phyloP scores from a whole-genome alignment of 2,329 filamentous ascomycete genomes.

The Colletotrichum truncatum region DNA sequence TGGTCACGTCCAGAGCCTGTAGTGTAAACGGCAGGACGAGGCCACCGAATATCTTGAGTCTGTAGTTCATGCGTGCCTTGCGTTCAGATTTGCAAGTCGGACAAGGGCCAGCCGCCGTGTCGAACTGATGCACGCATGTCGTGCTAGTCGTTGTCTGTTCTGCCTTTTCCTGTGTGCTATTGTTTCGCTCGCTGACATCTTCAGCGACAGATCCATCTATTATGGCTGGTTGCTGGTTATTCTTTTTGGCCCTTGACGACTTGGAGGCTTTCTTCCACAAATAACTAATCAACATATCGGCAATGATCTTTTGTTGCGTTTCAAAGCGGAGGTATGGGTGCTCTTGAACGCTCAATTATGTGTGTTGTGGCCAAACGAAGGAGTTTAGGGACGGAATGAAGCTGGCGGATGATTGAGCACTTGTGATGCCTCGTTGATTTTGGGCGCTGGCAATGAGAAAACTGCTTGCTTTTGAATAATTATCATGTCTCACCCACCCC shows the following conservation, averaged over 20 bases:
- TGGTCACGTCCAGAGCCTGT: constrained; percentile 71
- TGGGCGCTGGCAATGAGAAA: neutral
- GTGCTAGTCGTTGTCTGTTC: neutral
- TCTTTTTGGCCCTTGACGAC: neutral
- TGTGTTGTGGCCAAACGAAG: no score
- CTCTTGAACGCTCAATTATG: no score
- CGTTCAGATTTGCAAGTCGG: constrained; percentile 44
- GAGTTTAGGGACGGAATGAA: no score
- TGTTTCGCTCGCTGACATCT: neutral
- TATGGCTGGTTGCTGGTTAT: neutral
- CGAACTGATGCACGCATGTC: constrained; percentile 9
- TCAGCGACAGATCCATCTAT: neutral
- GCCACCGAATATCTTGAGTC: constrained; percentile 68
- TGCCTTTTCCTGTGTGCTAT: neutral
- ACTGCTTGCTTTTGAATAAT: neutral
- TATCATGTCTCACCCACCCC: neutral
- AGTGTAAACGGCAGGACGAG: constrained; percentile 69
- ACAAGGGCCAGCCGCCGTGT: constrained; percentile 32
- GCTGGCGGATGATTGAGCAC: neutral
- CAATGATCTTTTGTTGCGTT: neutral
- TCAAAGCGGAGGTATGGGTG: neutral
- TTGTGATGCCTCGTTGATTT: neutral
- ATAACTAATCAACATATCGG: constrained; percentile 26
- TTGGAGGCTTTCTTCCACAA: constrained; percentile 15
- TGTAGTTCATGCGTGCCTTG: constrained; percentile 48